Conservation (phyloP, 306 rosid species). For the Prinsepia uniflora region DNA sequence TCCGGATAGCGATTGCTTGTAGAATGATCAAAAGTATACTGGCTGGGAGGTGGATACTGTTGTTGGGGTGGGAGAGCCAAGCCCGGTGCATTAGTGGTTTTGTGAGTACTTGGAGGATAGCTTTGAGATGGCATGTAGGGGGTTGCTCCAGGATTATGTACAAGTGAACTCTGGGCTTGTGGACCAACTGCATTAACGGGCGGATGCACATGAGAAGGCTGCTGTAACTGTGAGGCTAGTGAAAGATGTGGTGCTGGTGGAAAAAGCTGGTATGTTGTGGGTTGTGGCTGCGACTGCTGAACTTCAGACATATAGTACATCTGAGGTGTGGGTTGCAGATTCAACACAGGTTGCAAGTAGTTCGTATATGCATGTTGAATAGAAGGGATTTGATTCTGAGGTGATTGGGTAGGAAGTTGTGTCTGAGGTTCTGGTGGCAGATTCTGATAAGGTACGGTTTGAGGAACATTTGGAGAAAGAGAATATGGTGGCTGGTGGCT, state of each 20-base stretch:
- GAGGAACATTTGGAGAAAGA: constrained; percentile 17
- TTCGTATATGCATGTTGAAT: constrained; percentile 16
- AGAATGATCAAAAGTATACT: constrained; percentile 14
- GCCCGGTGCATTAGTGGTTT: constrained; percentile 11
- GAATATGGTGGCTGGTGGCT: constrained; percentile 22
- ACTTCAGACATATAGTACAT: constrained; percentile 17
- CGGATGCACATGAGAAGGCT: constrained; percentile 9
- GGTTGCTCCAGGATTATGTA: constrained; percentile 14
- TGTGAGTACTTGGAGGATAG: constrained; percentile 24
- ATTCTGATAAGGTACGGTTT: constrained; percentile 17
- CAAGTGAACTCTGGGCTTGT: constrained; percentile 7
- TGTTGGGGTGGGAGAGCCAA: constrained; percentile 17
- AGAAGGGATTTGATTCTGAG: constrained; percentile 19
- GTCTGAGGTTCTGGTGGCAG: constrained; percentile 10
- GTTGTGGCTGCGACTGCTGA: constrained; percentile 20
- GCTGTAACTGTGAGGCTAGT: constrained; percentile 20
- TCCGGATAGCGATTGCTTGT: constrained; percentile 14
- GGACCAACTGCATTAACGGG: constrained; percentile 16
- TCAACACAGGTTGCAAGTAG: constrained; percentile 19
- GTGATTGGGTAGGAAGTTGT: constrained; percentile 16
- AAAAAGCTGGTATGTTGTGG: constrained; percentile 18
- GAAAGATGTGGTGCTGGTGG: constrained; percentile 20
- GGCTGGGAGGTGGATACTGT: constrained; percentile 21
- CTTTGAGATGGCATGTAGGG: constrained; percentile 21
- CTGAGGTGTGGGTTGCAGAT: constrained; percentile 26